phyloP scores from a whole-genome alignment of 2,329 filamentous ascomycete genomes.

The Calycina marina region DNA sequence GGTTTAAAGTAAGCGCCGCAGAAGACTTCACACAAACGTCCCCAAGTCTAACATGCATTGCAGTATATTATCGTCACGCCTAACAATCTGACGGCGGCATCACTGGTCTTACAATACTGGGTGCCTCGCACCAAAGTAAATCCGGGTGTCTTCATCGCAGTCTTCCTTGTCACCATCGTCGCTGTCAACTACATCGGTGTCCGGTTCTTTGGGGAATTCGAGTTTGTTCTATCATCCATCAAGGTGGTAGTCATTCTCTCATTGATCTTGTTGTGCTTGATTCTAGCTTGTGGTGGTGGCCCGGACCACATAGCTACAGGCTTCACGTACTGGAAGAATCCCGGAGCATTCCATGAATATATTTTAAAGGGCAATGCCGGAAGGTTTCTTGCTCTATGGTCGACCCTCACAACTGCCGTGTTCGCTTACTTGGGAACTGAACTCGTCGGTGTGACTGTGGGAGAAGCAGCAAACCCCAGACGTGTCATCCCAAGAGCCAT shows the following conservation, averaged over 20 bases:
- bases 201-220: slow-evolving; percentile 27
- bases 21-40: background rate
- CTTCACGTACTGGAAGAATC: slow-evolving; percentile 34
- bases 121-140: slow-evolving; percentile 47
- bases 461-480: slow-evolving; percentile 47
- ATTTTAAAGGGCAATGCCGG: slow-evolving; percentile 28
- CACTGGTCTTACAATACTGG: slow-evolving; percentile 71
- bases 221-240: slow-evolving; percentile 38
- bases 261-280: slow-evolving; percentile 49
- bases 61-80: slow-evolving; percentile 78
- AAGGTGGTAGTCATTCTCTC: slow-evolving; percentile 55
- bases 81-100: slow-evolving; percentile 70
- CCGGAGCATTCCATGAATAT: slow-evolving; percentile 28
- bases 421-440: slow-evolving; percentile 52
- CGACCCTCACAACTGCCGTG: slow-evolving; percentile 33
- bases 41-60: background rate
- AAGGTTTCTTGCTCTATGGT: slow-evolving; percentile 44
- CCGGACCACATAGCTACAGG: slow-evolving; percentile 37
- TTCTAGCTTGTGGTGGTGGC: slow-evolving; percentile 50
- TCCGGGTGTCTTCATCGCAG: slow-evolving; percentile 65
- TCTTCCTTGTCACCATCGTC: slow-evolving; percentile 49
- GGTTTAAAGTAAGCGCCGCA: slow-evolving; percentile 16
- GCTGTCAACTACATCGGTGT: slow-evolving; percentile 49
- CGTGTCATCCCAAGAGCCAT: slow-evolving; percentile 52
- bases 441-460: slow-evolving; percentile 44